Conservation (phyloP, 176 grass and related monocot species). For the Carex myosuroides region DNA sequence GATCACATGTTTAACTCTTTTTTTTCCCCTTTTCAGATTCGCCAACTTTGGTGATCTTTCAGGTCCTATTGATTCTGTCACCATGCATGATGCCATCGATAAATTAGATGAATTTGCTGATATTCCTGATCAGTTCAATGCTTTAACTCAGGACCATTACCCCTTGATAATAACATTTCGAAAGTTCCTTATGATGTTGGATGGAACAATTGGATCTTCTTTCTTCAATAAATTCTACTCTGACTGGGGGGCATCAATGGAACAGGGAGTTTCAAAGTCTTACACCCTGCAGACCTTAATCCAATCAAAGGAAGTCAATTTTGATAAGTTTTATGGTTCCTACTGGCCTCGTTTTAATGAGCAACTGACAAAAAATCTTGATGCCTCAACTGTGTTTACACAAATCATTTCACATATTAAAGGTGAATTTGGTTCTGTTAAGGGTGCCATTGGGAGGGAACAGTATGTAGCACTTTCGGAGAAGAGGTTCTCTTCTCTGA, state of each 20-base stretch:
- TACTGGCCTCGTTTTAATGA: conserved; percentile 78
- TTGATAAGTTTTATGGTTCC: conserved; percentile 57
- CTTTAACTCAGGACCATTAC: conserved; percentile 31
- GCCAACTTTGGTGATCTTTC: conserved; percentile 28
- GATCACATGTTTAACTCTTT: background rate
- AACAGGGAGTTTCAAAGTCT: conserved; percentile 45
- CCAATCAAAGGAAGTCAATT: conserved; percentile 63
- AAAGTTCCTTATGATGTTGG: conserved; percentile 85
- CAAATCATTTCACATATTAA: conserved; percentile 96
- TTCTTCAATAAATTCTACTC: conserved; percentile 60
- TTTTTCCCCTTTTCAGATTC: conserved; percentile 34
- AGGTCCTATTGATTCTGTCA: conserved; percentile 24
- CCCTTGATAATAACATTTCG: conserved; percentile 70
- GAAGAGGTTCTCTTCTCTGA: conserved; percentile 56
- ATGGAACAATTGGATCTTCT: conserved; percentile 57
- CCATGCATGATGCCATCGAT: conserved; percentile 51
- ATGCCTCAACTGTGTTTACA: conserved; percentile 70
- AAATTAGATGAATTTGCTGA: conserved; percentile 50
- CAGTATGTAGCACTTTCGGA: conserved; percentile 60
- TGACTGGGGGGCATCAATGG: conserved; percentile 24
- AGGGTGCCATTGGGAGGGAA: conserved; percentile 26
- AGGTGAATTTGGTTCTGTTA: conserved; percentile 23
- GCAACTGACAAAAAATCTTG: conserved; percentile 57
- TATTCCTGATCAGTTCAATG: conserved; percentile 53
- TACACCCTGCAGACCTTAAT: conserved; percentile 43